Evolutionary conservation across 108 stramenopile genomes (phyloP), one percentile per base, ranked within the genome.

Genomic region (Craspedostauros australis): DNA sequence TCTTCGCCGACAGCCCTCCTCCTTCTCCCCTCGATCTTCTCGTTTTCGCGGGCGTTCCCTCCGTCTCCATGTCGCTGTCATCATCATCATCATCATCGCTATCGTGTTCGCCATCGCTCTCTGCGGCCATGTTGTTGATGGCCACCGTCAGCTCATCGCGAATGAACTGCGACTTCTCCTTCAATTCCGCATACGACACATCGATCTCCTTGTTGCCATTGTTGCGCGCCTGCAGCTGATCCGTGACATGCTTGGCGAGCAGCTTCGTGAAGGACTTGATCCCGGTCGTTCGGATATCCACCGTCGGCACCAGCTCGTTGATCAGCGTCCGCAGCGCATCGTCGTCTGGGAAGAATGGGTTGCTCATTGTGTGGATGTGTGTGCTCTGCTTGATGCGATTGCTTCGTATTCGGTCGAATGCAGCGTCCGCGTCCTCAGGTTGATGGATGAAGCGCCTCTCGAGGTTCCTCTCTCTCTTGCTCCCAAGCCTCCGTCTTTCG

Each of bases 181-280:
- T 72, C 30, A 87, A 45, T 52, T 85, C 71, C 16, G 33, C 46
- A 24, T 82, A 83, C 9, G 74, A 81, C 25, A 76, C 68, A 47
- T 80, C 55, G n/a, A n/a, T n/a, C n/a, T n/a, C n/a, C n/a, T n/a
- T n/a, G n/a, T n/a, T n/a, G n/a, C n/a, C n/a, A n/a, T n/a, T n/a
- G n/a, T n/a, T n/a, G n/a, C n/a, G n/a, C n/a, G n/a, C n/a, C n/a
- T n/a, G n/a, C n/a, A n/a, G n/a, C n/a, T n/a, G n/a, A n/a, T n/a
- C n/a, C n/a, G n/a, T n/a, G n/a, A n/a, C n/a, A n/a, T n/a, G n/a
- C 32, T 64, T 56, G 24, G 74, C 68, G n/a, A 87, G 64, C 34
- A 74, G 48, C 28, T 76, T 72, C 27, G 78, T 85, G 53, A 91
- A 91, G 33, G 79, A 66, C 44, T 87, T 87, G 21, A 79, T 60